Percentiles rank a stretch among this genome's conserved stretches.
These are phyloP conservation scores for Penicillium sp. DNA, from an alignment of 2,329 filamentous ascomycete genomes.

Conservation along the genomic window DNA sequence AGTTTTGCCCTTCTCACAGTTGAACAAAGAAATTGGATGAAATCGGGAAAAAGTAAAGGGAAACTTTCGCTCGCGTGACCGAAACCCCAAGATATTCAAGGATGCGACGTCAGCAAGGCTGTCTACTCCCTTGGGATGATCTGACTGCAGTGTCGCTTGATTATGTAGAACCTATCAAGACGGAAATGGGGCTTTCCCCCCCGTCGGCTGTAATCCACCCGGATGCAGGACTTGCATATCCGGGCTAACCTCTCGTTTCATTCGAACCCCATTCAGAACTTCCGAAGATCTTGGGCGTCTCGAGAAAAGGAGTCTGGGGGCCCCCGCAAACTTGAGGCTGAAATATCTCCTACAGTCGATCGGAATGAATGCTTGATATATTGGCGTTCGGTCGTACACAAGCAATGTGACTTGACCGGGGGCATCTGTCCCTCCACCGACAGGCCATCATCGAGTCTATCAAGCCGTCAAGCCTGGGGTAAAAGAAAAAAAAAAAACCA, in stretches of 20 bases:
- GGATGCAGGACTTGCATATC: slow-evolving; percentile 19
- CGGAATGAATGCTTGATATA: no score
- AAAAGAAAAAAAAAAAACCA: no score
- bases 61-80: slow-evolving; percentile 1
- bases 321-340: no score
- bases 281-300: neutral
- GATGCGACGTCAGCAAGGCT: neutral
- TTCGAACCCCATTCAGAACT: neutral
- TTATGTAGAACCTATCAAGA: slow-evolving; percentile 8
- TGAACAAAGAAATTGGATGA: no score
- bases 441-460: no score
- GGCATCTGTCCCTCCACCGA: no score
- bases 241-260: slow-evolving; percentile 13
- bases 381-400: no score
- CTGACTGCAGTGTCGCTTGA: neutral
- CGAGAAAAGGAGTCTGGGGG: neutral
- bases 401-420: no score
- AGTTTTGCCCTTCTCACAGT: no score
- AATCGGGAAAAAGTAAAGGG: no score
- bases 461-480: no score
- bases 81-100: neutral
- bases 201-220: slow-evolving; percentile 9
- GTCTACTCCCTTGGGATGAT: neutral
- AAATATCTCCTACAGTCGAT: no score
- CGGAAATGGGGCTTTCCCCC: slow-evolving; percentile 5